Percentiles rank a stretch among this genome's conserved stretches.
These are phyloP conservation scores for Pleurotus cornucopiae DNA, from an alignment of 768 basidiomycete genomes.

Conservation along the genomic window DNA sequence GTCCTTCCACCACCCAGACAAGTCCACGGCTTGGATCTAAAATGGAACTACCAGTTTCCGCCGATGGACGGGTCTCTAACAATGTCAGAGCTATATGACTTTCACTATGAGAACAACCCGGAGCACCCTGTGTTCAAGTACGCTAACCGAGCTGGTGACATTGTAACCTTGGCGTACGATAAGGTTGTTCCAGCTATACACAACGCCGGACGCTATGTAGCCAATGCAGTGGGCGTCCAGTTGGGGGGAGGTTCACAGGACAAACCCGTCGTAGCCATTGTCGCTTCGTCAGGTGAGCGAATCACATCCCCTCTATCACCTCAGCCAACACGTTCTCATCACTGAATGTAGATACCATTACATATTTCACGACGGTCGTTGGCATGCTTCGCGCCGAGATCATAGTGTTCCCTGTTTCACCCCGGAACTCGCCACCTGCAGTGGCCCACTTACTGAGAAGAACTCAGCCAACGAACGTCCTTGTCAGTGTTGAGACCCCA, in stretches of 20 bases:
- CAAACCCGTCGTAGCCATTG: constrained; percentile 20
- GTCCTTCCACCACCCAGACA: background rate
- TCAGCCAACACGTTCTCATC: background rate
- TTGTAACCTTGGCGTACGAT: constrained; percentile 18
- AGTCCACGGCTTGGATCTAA: constrained; percentile 3
- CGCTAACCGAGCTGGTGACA: constrained; percentile 13
- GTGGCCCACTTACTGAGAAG: constrained; percentile 28
- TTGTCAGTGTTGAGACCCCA: constrained; percentile 17
- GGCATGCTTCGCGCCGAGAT: constrained; percentile 21
- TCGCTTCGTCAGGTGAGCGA: constrained; percentile 20
- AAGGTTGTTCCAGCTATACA: constrained; percentile 22
- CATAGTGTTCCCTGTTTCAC: constrained; percentile 20
- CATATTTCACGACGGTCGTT: constrained; percentile 20
- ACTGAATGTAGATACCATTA: constrained; percentile 23
- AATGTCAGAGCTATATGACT: constrained; percentile 29
- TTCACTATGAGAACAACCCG: constrained; percentile 20
- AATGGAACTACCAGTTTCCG: constrained; percentile 17
- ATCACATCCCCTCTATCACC: background rate
- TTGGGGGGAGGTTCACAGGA: background rate
- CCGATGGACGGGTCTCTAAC: constrained; percentile 27
- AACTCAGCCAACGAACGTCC: constrained; percentile 17
- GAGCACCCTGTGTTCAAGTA: constrained; percentile 25
- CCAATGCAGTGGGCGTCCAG: background rate
- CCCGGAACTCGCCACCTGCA: constrained; percentile 20
- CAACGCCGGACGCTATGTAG: constrained; percentile 17